These are phyloP conservation scores for Chrysoporthe cubensis DNA, from an alignment of 2,329 filamentous ascomycete species.

Conservation along the genomic window DNA sequence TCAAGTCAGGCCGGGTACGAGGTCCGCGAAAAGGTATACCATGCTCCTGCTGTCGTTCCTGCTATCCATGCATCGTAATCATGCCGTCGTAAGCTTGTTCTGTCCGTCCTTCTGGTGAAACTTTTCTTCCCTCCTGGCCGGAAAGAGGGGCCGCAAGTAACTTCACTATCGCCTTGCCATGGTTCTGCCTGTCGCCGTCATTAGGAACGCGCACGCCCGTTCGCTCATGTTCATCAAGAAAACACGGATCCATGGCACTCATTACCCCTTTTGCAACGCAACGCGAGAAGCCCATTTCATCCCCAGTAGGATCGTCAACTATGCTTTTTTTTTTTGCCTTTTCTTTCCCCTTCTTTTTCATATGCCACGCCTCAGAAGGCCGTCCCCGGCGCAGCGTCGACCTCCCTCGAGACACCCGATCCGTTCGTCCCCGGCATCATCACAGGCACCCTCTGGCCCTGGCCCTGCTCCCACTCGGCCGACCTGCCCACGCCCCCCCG, in stretches of 20 bases:
- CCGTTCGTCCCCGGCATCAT: conserved; percentile 3
- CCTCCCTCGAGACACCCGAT: not conserved
- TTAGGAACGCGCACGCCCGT: not conserved
- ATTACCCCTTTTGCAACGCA: not conserved
- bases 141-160: not conserved
- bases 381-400: conserved; percentile 22
- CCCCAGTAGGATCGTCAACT: not conserved
- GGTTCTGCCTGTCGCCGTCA: not conserved
- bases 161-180: not conserved
- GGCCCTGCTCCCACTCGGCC: conserved; percentile 10
- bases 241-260: not conserved
- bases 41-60: not conserved
- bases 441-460: not conserved
- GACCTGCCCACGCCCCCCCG: conserved; percentile 4
- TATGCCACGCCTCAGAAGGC: conserved; percentile 16
- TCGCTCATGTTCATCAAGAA: not conserved
- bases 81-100: conserved; percentile 5
- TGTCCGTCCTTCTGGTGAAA: not conserved
- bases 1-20: not conserved
- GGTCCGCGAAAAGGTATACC: not conserved
- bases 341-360: not conserved
- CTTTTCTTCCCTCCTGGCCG: not conserved
- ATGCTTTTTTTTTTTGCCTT: not conserved
- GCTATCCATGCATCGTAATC: conserved; percentile 15
- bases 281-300: no score